A percentile compares a stretch with the other conserved stretches of the same genome.
Evolutionary conservation across 1,284 basidiomycete species (phyloP).

Genomic region (Cutaneotrichosporon sp.): DNA sequence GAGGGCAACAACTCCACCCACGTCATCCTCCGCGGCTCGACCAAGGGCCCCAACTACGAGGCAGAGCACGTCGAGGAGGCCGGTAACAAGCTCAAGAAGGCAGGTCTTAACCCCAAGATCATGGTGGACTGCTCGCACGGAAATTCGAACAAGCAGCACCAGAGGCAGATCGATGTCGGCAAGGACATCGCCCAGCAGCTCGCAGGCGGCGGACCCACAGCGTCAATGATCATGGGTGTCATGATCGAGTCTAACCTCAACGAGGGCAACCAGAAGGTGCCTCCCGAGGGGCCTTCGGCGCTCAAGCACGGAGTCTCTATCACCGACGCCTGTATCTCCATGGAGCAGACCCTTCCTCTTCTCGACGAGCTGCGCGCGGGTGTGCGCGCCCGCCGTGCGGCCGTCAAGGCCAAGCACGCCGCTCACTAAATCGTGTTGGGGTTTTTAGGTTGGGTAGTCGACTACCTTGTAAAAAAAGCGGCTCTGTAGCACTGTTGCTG

Average conservation of each 20-base stretch:
- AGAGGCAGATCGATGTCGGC: slow-evolving; percentile 55
- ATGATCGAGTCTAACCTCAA: slow-evolving; percentile 96
- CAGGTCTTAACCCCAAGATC: slow-evolving; percentile 69
- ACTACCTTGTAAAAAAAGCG: not conserved
- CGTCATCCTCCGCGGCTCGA: slow-evolving; percentile 81
- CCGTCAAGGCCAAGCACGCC: slow-evolving; percentile 35
- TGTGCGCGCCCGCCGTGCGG: slow-evolving; percentile 64
- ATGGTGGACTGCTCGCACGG: slow-evolving; percentile 94
- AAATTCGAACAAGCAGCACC: slow-evolving; percentile 59
- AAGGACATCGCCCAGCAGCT: slow-evolving; percentile 60
- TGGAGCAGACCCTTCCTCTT: slow-evolving; percentile 75
- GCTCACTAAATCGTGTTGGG: too few species aligned
- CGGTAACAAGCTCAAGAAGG: slow-evolving; percentile 69
- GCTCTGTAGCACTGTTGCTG: too few species aligned
- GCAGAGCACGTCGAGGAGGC: slow-evolving; percentile 73
- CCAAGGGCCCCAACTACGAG: slow-evolving; percentile 77
- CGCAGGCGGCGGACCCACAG: slow-evolving; percentile 61
- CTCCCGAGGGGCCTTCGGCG: slow-evolving; percentile 65
- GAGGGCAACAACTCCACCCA: slow-evolving; percentile 54
- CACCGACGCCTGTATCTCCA: slow-evolving; percentile 71
- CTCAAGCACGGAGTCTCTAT: slow-evolving; percentile 72
- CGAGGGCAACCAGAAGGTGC: slow-evolving; percentile 74
- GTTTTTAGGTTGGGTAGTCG: too few species aligned
- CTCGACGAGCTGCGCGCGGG: slow-evolving; percentile 76
- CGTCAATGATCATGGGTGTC: slow-evolving; percentile 80